Evolutionary conservation across 768 basidiomycete species (phyloP).

Genomic region (Russula lepida): DNA sequence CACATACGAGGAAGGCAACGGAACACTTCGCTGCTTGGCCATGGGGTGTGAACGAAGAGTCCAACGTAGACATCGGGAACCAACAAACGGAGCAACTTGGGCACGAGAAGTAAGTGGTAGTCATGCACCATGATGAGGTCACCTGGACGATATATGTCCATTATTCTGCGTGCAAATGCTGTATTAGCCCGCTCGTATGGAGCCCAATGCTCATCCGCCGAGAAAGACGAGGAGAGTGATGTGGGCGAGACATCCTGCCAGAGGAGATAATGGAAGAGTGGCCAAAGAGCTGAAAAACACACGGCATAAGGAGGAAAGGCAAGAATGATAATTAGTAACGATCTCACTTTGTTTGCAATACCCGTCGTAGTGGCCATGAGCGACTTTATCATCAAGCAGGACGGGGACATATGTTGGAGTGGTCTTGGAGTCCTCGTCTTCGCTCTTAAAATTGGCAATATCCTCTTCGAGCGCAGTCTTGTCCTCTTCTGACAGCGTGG

Average conservation of each 20-base stretch:
- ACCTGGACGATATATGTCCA: slow-evolving; percentile 52
- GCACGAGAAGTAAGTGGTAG: slow-evolving; percentile 91
- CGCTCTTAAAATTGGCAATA: slow-evolving; percentile 50
- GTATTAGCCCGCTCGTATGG: slow-evolving; percentile 78
- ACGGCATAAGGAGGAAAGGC: neutral
- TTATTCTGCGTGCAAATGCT: slow-evolving; percentile 69
- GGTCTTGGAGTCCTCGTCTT: slow-evolving; percentile 48
- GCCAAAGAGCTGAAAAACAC: slow-evolving; percentile 71
- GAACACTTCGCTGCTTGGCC: slow-evolving; percentile 96
- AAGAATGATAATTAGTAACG: neutral
- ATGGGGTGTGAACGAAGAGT: slow-evolving; percentile 95
- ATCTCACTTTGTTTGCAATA: slow-evolving; percentile 94
- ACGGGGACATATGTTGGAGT: slow-evolving; percentile 79
- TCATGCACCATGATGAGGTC: slow-evolving; percentile 94
- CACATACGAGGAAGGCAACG: slow-evolving; percentile 79
- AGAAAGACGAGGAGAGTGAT: slow-evolving; percentile 64
- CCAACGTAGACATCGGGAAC: slow-evolving; percentile 69
- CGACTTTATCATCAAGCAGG: slow-evolving; percentile 83
- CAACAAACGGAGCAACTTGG: slow-evolving; percentile 68
- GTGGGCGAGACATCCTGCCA: slow-evolving; percentile 86
- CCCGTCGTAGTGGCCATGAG: slow-evolving; percentile 92
- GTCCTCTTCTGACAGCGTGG: slow-evolving; percentile 51
- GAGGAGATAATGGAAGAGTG: slow-evolving; percentile 94
- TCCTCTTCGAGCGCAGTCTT: slow-evolving; percentile 57
- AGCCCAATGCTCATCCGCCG: slow-evolving; percentile 72